Base-by-base conservation (phyloP, 768 basidiomycete species). In the Amylocystis lapponica region DNA sequence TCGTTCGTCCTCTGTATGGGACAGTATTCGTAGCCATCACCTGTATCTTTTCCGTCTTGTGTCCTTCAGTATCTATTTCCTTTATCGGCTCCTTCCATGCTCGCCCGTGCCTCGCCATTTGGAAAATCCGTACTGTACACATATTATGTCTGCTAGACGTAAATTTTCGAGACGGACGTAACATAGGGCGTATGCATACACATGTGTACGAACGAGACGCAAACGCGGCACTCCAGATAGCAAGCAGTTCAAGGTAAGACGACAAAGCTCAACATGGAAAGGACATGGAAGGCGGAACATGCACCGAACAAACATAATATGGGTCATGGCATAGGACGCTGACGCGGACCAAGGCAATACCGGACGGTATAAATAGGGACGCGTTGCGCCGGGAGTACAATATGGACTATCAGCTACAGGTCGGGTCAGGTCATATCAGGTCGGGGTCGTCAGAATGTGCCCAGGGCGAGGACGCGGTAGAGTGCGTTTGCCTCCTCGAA, bases 401-500 rank as follows among this genome's bases (percentile, higher is more conserved):
- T 8, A 12, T 13, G 36, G 8, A 38, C 12, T 20, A 38, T 34
- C 33, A 8, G 16, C 8, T 8, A 37, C 36, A 37, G 20, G 16
- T 9, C 20, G 21, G 16, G 21, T 25, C 20, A 22, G 19, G n/a
- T n/a, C n/a, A 10, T 26, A n/a, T 16, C 13, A 22, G 23, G 17
- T 26, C 21, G 21, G 13, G 14, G 6, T 13, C 4, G 17, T 55
- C 51, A 64, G 46, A 63, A 61, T 46, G 69, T 60, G 40, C 62
- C 60, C 33, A 58, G 61, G 34, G 75, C 84, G 50, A 89, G 68
- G 36, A 72, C 56, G 17, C 86, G 76, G 55, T 88, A 90, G 34
- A 89, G 71, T 45, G 70, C 60, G 49, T 82, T 86, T 14, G 86
- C 86, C 51, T 89, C 86, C 56, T 86, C 84, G 45, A 87, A 80